phyloP scores from a whole-genome alignment of 495 filamentous ascomycete genomes.

The Entonaema liquescens region DNA sequence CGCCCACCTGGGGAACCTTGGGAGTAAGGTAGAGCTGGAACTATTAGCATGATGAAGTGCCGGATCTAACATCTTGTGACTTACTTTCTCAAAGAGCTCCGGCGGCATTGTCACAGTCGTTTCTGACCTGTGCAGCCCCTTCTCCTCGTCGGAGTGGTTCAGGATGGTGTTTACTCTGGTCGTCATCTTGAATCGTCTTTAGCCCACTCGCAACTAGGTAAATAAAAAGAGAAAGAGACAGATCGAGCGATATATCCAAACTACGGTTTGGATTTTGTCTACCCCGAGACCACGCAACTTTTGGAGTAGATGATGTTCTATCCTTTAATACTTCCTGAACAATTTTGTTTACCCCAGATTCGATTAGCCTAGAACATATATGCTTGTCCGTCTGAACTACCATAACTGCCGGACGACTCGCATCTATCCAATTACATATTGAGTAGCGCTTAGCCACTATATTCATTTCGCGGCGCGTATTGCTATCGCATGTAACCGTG shows the following conservation, averaged over 20 bases:
- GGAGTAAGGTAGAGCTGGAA: slow-evolving; percentile 61
- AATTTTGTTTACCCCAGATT: slow-evolving; percentile 4
- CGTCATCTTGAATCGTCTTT: slow-evolving; percentile 32
- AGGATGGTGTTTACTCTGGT: slow-evolving; percentile 6
- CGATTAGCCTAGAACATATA: slow-evolving; percentile 22
- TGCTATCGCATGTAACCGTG: slow-evolving; percentile 8
- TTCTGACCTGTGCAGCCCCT: slow-evolving; percentile 48
- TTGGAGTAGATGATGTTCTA: neutral
- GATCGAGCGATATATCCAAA: neutral
- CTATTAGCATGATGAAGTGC: neutral
- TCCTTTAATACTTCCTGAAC: slow-evolving; percentile 26
- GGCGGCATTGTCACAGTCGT: slow-evolving; percentile 59
- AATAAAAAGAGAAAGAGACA: neutral
- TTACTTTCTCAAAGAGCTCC: slow-evolving; percentile 65
- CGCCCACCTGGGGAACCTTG: slow-evolving; percentile 58
- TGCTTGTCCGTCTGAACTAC: slow-evolving; percentile 1
- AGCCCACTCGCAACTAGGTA: neutral
- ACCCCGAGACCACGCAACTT: neutral
- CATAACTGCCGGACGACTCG: slow-evolving; percentile 24
- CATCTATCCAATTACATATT: slow-evolving; percentile 16
- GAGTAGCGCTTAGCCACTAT: slow-evolving; percentile 26
- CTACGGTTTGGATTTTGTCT: neutral
- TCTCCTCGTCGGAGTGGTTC: slow-evolving; percentile 48
- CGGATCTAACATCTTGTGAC: neutral
- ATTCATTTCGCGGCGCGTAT: slow-evolving; percentile 7